Evolutionary conservation across 108 stramenopile genomes (phyloP), one percentile per base, ranked within the genome.

Genomic region (Asterionellopsis glacialis): DNA sequence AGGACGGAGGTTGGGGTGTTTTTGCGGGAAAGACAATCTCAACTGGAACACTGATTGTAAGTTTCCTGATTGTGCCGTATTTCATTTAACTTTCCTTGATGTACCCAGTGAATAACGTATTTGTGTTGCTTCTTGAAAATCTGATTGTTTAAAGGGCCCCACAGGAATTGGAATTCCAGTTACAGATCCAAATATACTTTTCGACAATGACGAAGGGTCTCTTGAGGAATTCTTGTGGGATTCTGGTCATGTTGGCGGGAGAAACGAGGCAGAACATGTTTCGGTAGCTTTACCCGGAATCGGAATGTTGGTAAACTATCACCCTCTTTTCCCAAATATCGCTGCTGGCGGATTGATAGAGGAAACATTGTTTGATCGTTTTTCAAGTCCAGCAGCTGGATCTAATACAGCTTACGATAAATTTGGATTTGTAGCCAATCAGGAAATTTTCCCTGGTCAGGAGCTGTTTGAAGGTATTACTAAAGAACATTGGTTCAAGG

Each of bases 1-100:
- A 76, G 39, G 58, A 76, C 38, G 47, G 61, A 11, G 81, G 81
- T 0, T 49, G 71, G 27, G 81, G 81, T 18, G 72, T 83, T 39
- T 83, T 53, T 53, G 52, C 52, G 15, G 52, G 52, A 25, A 53
- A 5, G 24, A 25, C 19, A 6, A 23, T 24, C 24, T 15, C 52
- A 3, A 15, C 5, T 1, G 52, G 52, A 21, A 24, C 19, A 4
- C 1, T 15, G 1, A 21, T 53, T 25, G 52, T 19, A 53, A 33
- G 33, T 33, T n/a, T n/a, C n/a, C n/a, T n/a, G n/a, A n/a, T n/a
- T 33, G 33, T 33, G 33, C 33, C 7, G 33, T 2, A 33, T 33
- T 33, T 7, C 33, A 33, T 7, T 33, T 7, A 33, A 33, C 33
- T 5, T 33, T 33, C 33, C 33, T 33, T 33, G 33, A 7, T 33